phyloP scores from a whole-genome alignment of 345 rosid genomes.

The Ricinus communis region DNA sequence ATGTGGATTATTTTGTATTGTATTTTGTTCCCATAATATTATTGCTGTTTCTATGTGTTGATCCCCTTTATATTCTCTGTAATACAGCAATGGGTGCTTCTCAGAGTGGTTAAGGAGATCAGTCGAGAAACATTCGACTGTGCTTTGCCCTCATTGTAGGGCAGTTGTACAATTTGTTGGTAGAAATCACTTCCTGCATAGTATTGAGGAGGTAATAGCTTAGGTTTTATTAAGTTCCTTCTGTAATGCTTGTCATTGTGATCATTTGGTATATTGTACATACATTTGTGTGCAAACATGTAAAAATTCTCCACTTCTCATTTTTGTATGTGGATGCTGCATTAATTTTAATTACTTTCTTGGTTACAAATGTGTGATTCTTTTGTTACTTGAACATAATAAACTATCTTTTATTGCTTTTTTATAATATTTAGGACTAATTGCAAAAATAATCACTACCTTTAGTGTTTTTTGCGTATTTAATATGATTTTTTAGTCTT shows the following conservation, averaged over 20 bases:
- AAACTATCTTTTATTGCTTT: conserved; percentile 3
- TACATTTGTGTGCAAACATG: not conserved
- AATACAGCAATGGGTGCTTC: conserved; percentile 87
- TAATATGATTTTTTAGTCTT: too few species aligned
- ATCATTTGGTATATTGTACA: not conserved
- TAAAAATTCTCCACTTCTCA: not conserved
- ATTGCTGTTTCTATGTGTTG: conserved; percentile 13
- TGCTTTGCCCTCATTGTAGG: conserved; percentile 92
- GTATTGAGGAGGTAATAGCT: conserved; percentile 68
- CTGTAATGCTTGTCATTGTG: not conserved
- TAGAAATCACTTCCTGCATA: conserved; percentile 73
- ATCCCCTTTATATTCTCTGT: conserved; percentile 23
- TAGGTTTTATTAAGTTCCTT: conserved; percentile 3
- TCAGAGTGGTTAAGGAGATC: conserved; percentile 93
- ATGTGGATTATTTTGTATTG: conserved; percentile 14
- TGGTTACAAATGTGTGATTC: not conserved
- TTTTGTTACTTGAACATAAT: not conserved
- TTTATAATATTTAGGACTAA: too few species aligned
- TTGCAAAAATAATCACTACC: too few species aligned
- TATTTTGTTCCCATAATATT: not conserved
- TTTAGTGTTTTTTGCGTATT: too few species aligned
- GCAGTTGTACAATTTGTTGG: conserved; percentile 80
- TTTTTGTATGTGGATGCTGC: not conserved
- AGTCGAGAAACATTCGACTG: conserved; percentile 55
- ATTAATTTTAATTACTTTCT: conserved; percentile 1